Conservation (phyloP, 495 filamentous ascomycete genomes). For the Neurospora cerealis region DNA sequence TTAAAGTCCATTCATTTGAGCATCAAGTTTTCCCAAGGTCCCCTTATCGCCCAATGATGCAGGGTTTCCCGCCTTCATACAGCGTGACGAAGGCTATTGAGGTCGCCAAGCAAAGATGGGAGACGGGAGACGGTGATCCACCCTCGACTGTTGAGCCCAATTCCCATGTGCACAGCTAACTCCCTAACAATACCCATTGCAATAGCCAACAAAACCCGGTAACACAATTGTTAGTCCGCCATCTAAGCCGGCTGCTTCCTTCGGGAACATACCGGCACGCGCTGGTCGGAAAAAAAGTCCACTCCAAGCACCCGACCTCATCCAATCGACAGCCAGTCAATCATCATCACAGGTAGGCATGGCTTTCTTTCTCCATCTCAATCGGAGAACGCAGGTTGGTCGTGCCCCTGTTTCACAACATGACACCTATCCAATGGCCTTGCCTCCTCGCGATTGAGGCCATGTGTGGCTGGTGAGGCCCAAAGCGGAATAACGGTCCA, state of each 20-base stretch:
- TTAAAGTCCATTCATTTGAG: background rate
- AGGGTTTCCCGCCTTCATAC: too few species aligned
- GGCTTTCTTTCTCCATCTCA: background rate
- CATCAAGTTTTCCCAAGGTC: too few species aligned
- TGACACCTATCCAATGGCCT: background rate
- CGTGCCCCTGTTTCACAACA: background rate
- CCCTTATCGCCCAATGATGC: too few species aligned
- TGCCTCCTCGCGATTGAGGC: background rate
- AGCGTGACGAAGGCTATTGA: too few species aligned
- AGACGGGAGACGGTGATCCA: too few species aligned
- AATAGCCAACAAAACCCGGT: too few species aligned
- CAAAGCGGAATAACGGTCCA: background rate
- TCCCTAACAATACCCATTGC: background rate
- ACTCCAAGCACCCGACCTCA: too few species aligned
- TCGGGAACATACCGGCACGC: background rate
- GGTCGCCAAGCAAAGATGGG: too few species aligned
- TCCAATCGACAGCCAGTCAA: background rate
- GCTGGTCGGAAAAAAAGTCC: background rate
- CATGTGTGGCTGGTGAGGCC: background rate
- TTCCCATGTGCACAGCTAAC: background rate
- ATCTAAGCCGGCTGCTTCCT: background rate
- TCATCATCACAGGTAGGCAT: too few species aligned
- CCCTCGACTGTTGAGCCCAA: too few species aligned
- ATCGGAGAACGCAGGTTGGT: background rate
- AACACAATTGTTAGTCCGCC: background rate